Evolutionary conservation across 805 yeast species (phyloP).

Genomic region (Candida ipomoeae): DNA sequence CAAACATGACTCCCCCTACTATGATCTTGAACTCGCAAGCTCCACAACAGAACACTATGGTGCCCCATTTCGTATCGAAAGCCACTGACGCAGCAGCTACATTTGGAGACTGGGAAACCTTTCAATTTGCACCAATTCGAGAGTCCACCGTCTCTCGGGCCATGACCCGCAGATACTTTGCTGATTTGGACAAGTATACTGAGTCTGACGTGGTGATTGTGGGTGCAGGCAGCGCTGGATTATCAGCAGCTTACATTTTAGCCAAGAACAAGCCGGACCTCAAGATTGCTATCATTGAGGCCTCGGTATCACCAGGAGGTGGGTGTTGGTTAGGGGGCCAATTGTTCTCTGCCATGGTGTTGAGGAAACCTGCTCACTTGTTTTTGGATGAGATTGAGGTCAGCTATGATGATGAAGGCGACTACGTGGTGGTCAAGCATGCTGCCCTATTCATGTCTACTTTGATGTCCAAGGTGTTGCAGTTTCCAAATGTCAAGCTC

Average conservation of each 20-base stretch:
- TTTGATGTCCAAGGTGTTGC: conserved; percentile 61
- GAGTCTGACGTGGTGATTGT: conserved; percentile 71
- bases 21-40: conserved; percentile 21
- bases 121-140: conserved; percentile 67
- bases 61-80: conserved; percentile 13
- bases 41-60: conserved; percentile 1
- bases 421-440: conserved; percentile 74
- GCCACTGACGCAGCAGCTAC: conserved; percentile 22
- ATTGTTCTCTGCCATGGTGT: conserved; percentile 70
- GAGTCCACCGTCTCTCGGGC: conserved; percentile 79
- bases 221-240: conserved; percentile 77
- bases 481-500: conserved; percentile 69
- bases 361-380: conserved; percentile 73
- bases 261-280: conserved; percentile 73
- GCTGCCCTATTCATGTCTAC: conserved; percentile 77
- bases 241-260: conserved; percentile 69
- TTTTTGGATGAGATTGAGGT: conserved; percentile 62
- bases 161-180: conserved; percentile 71
- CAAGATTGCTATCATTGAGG: conserved; percentile 69
- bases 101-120: conserved; percentile 62
- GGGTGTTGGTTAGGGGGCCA: conserved; percentile 80
- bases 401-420: conserved; percentile 75
- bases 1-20: conserved; percentile 8
- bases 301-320: conserved; percentile 75
- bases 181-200: conserved; percentile 68